phyloP scores from a whole-genome alignment of 768 basidiomycete genomes.

The Dacryopinax primogenitus region DNA sequence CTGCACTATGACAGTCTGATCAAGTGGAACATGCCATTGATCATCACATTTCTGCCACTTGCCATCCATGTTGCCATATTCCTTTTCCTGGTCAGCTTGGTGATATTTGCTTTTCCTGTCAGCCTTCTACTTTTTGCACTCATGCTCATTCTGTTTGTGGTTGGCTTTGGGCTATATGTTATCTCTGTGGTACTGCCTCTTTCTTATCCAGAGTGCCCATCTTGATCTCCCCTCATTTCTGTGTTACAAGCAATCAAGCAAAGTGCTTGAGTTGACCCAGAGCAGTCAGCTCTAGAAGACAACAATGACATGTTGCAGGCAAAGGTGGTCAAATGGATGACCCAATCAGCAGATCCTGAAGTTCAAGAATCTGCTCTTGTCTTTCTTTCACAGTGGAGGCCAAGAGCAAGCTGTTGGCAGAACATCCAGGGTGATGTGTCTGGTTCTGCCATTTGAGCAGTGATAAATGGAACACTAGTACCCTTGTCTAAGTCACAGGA shows the following conservation, averaged over 20 bases:
- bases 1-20: conserved; percentile 32
- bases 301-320: background rate
- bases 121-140: conserved; percentile 9
- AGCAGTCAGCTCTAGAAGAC: background rate
- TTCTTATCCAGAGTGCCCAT: background rate
- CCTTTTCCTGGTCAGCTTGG: conserved; percentile 39
- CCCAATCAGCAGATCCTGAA: background rate
- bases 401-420: no score
- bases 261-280: background rate
- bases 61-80: conserved; percentile 39
- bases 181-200: background rate
- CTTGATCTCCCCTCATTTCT: background rate
- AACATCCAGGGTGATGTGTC: no score
- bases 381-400: background rate
- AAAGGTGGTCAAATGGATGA: background rate
- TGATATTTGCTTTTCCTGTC: conserved; percentile 32
- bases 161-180: background rate
- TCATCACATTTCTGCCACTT: conserved; percentile 34
- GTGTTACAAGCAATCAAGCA: background rate
- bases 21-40: conserved; percentile 29
- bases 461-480: no score
- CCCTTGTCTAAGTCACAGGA: no score
- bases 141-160: background rate
- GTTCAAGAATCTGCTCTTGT: background rate
- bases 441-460: no score